These are phyloP conservation scores for Podospora bellae-mahoneyi DNA, from an alignment of 495 filamentous ascomycete species.

Conservation along the genomic window DNA sequence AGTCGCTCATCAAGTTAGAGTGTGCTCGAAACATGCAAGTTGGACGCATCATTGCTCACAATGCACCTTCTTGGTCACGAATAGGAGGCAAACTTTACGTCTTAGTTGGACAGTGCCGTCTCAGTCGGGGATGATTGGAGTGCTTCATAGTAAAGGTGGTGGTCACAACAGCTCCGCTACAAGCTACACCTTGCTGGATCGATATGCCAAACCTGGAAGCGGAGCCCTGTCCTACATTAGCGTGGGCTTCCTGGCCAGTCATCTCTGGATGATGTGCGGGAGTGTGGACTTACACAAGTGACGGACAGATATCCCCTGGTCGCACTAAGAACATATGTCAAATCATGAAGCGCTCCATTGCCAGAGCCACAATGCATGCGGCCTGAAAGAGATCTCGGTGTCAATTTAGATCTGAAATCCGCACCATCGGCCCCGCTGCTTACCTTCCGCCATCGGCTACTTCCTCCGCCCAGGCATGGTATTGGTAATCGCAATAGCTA, in stretches of 20 bases:
- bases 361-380: conserved; percentile 4
- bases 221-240: conserved; percentile 16
- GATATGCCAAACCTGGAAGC: conserved; percentile 2
- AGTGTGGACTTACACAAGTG: conserved; percentile 1
- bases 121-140: background rate
- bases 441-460: conserved; percentile 3
- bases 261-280: background rate
- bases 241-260: conserved; percentile 10
- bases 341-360: background rate
- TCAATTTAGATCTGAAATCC: background rate
- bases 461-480: background rate
- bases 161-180: background rate
- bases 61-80: background rate
- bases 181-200: background rate
- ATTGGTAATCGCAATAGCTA: background rate
- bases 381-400: background rate
- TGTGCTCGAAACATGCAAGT: background rate
- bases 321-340: background rate
- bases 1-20: background rate
- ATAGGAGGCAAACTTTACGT: background rate
- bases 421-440: background rate
- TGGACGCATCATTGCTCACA: background rate
- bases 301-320: background rate
- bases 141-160: background rate
- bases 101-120: background rate